Evolutionary conservation across 495 filamentous ascomycete species (phyloP).

Genomic region (Lentithecium fluviatile): DNA sequence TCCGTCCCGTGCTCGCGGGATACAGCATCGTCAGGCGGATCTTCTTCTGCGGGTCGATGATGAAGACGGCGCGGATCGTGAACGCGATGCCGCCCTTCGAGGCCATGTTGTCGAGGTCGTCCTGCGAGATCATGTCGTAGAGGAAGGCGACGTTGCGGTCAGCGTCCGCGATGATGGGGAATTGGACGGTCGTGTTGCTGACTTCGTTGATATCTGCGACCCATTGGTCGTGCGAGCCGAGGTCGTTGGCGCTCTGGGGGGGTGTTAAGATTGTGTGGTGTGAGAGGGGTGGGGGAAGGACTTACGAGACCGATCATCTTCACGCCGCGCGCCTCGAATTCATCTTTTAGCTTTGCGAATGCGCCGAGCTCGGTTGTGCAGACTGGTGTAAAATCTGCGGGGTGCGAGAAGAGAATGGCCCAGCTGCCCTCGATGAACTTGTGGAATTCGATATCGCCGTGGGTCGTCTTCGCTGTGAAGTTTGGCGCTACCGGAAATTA

Average conservation of each 20-base stretch:
- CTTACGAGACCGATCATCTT: constrained; percentile 65
- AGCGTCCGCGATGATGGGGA: constrained; percentile 69
- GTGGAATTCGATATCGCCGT: constrained; percentile 64
- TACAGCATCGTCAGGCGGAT: constrained; percentile 68
- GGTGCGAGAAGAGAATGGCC: constrained; percentile 68
- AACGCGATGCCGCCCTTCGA: constrained; percentile 58
- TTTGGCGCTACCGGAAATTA: constrained; percentile 54
- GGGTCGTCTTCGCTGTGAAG: constrained; percentile 64
- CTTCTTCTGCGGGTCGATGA: constrained; percentile 70
- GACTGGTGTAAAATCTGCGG: constrained; percentile 68
- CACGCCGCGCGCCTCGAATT: constrained; percentile 62
- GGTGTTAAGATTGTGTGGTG: background rate
- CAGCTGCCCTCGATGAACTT: constrained; percentile 58
- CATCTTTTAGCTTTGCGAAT: constrained; percentile 60
- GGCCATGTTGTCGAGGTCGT: constrained; percentile 57
- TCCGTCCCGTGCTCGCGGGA: constrained; percentile 63
- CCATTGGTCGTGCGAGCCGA: constrained; percentile 60
- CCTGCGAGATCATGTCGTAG: constrained; percentile 65
- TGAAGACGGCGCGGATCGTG: constrained; percentile 67
- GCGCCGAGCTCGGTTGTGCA: constrained; percentile 71
- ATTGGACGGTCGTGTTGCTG: constrained; percentile 53
- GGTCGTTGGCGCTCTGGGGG: constrained; percentile 52
- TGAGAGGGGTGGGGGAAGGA: background rate
- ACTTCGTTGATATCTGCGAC: constrained; percentile 68
- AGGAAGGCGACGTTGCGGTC: constrained; percentile 63